These are phyloP conservation scores for Neopestalotiopsis clavispora DNA, from an alignment of 2,329 filamentous ascomycete genomes.

Conservation along the genomic window DNA sequence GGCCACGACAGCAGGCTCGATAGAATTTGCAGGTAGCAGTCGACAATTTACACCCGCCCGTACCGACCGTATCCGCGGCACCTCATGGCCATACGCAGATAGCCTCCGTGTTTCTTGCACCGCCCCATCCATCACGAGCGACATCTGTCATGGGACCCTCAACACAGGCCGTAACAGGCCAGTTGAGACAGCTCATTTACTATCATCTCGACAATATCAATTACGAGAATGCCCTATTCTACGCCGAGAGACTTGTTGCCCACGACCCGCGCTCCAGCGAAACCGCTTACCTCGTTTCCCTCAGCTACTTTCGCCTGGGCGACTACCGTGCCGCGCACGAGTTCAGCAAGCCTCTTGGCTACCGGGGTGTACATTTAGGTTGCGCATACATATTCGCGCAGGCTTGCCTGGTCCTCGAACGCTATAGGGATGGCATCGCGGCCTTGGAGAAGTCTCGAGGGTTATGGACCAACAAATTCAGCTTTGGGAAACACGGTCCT, in stretches of 20 bases:
- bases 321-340: slow-evolving; percentile 88
- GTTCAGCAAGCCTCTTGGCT: slow-evolving; percentile 72
- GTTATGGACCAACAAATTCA: slow-evolving; percentile 77
- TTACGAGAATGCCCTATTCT: slow-evolving; percentile 89
- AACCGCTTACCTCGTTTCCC: slow-evolving; percentile 79
- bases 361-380: slow-evolving; percentile 77
- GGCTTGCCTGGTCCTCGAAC: slow-evolving; percentile 79
- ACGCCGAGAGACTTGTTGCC: slow-evolving; percentile 83
- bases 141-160: slow-evolving; percentile 56
- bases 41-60: neutral
- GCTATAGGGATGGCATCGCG: slow-evolving; percentile 78
- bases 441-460: slow-evolving; percentile 82
- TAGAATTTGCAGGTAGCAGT: neutral
- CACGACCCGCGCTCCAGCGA: slow-evolving; percentile 84
- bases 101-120: slow-evolving; percentile 20
- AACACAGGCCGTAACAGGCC: slow-evolving; percentile 52
- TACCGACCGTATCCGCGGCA: slow-evolving; percentile 12
- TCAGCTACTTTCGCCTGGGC: slow-evolving; percentile 83
- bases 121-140: slow-evolving; percentile 18
- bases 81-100: slow-evolving; percentile 41
- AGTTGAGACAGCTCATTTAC: slow-evolving; percentile 64
- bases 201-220: slow-evolving; percentile 88
- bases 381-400: slow-evolving; percentile 94
- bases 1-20: neutral
- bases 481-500: slow-evolving; percentile 83